Base-by-base conservation (phyloP, 345 rosid genomes). In the Eucalyptus pumila region DNA sequence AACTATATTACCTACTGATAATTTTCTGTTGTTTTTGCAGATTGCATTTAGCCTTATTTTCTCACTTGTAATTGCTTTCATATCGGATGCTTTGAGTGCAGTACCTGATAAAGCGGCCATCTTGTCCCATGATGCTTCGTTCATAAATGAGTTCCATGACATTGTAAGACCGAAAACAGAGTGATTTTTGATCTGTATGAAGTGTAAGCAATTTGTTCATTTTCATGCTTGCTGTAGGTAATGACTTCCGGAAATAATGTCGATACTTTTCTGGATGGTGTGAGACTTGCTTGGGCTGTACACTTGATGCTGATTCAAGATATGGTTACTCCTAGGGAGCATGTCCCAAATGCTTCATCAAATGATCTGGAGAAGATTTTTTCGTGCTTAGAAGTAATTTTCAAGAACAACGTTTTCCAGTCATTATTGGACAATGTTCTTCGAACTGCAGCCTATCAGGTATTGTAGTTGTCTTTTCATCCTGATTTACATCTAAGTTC, bases 271-370 rank as follows among this genome's bases (percentile, higher is more conserved):
- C 91, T 95, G 85, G 96, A 96, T 89, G 94, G 96, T 40, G 91
- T 95, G 92, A 94, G 98, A 92, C 96, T 97, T 92, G 98, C 97
- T 87, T 97, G 99, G 99, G 94, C 94, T 91, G 98, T 96, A 80
- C 98, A 96, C 94, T 92, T 96, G 94, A 94, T 97, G 96, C 87
- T 97, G 87, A 93, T 94, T 92, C 91, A 93, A 89, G 99, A 97
- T 90, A 95, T 92, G 69, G 89, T 91, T 90, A 90, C 94, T 88
- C 90, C 93, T 90, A 92, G 91, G 92, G 99, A 95, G 87, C 91
- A 94, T 80, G 87, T 91, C 89, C 91, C 95, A 86, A 92, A 88
- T 91, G 91, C 91, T 69, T 93, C 96, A 76, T 93, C 97, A 49
- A 91, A 91, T 93, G 96, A 96, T 92, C 90, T 94, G 91, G 95